A percentile compares a stretch with the other conserved stretches of the same genome.
Evolutionary conservation across 257 asterid genomes (phyloP).

Genomic region (Ilex aquifolium): DNA sequence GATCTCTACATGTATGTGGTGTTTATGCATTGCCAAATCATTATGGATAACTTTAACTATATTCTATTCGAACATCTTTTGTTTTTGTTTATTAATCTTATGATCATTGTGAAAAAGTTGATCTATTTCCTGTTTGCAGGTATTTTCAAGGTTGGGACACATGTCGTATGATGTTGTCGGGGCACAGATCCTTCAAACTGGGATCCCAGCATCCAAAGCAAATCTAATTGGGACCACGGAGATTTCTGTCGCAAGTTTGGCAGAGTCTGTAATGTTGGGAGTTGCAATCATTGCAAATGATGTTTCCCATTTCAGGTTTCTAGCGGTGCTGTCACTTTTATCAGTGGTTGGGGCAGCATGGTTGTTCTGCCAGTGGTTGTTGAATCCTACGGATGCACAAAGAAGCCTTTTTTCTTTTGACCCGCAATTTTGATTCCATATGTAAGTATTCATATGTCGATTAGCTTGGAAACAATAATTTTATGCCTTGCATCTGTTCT

Average conservation of each 20-base stretch:
- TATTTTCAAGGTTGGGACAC: conserved; percentile 85
- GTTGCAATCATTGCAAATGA: conserved; percentile 81
- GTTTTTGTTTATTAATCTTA: no score
- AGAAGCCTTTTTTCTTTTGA: conserved; percentile 62
- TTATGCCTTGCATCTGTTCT: no score
- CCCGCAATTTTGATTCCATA: conserved; percentile 31
- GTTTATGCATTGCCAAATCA: no score
- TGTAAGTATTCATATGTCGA: conserved; percentile 26
- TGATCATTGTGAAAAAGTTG: neutral
- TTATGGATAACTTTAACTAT: no score
- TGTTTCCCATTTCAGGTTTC: conserved; percentile 67
- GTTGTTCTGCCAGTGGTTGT: conserved; percentile 80
- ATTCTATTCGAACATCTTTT: no score
- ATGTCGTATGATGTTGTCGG: conserved; percentile 90
- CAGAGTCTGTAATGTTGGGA: conserved; percentile 86
- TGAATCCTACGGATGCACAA: conserved; percentile 68
- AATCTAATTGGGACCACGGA: conserved; percentile 94
- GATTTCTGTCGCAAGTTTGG: conserved; percentile 86
- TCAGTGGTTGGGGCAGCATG: conserved; percentile 82
- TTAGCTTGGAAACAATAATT: no score
- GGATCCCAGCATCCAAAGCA: conserved; percentile 90
- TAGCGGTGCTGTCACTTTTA: conserved; percentile 68
- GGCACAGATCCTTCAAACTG: conserved; percentile 89
- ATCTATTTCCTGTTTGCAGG: conserved; percentile 36
- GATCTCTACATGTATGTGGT: neutral